A percentile compares a stretch with the other conserved stretches of the same genome.
Evolutionary conservation across 257 asterid species (phyloP).

Genomic region (Agastache rugosa): DNA sequence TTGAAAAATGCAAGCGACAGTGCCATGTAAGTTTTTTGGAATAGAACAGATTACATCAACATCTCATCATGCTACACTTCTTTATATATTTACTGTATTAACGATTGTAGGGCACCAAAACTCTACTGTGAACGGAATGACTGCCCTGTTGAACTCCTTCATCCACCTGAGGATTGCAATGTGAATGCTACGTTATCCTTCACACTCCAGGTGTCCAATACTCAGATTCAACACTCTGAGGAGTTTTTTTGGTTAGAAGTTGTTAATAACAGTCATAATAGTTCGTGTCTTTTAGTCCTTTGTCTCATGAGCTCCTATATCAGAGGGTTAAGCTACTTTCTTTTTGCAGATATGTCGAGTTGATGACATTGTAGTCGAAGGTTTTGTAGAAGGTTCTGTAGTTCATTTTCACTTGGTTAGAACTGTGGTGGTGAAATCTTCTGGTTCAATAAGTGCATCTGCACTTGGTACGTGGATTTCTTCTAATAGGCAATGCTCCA

Average conservation of each 20-base stretch:
- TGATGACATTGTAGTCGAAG: constrained; percentile 76
- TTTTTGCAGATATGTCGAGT: constrained; percentile 84
- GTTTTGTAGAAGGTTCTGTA: constrained; percentile 77
- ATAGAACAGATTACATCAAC: neutral
- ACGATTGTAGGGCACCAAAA: constrained; percentile 54
- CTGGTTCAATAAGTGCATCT: constrained; percentile 84
- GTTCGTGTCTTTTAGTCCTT: constrained; percentile 31
- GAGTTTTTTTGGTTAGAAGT: constrained; percentile 50
- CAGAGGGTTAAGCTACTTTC: constrained; percentile 35
- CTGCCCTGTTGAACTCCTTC: constrained; percentile 80
- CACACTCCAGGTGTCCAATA: constrained; percentile 82
- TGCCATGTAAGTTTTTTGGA: constrained; percentile 54
- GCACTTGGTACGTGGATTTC: constrained; percentile 66
- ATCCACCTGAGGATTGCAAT: constrained; percentile 94
- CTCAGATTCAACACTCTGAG: constrained; percentile 47
- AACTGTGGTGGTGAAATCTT: constrained; percentile 60
- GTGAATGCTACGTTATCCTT: constrained; percentile 81
- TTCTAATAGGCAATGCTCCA: constrained; percentile 19
- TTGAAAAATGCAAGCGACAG: constrained; percentile 62
- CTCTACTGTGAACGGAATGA: constrained; percentile 55
- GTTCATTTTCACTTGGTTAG: constrained; percentile 88
- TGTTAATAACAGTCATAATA: constrained; percentile 38
- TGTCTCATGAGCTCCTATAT: constrained; percentile 34
- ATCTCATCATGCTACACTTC: constrained; percentile 28
- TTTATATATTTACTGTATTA: constrained; percentile 16